phyloP scores from a whole-genome alignment of 78 protist genomes.

The Paulinella micropora region DNA sequence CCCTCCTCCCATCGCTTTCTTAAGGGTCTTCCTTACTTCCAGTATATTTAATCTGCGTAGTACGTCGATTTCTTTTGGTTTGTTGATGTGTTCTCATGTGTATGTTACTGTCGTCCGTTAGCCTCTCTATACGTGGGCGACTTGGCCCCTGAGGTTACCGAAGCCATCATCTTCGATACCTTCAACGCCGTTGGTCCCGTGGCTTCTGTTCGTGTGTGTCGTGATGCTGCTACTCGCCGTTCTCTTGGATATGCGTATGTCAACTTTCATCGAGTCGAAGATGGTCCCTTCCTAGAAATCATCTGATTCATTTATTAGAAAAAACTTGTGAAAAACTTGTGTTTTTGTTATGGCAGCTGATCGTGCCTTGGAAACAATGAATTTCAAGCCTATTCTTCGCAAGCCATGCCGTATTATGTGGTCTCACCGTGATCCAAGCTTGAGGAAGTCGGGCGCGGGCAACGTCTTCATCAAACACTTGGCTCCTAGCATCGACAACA shows the following conservation, averaged over 20 bases:
- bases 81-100: too few species aligned
- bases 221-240: constrained; percentile 72
- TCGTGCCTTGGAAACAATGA: constrained; percentile 81
- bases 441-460: constrained; percentile 81
- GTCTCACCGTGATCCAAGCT: constrained; percentile 86
- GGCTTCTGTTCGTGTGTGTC: constrained; percentile 78
- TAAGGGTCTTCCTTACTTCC: too few species aligned
- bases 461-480: constrained; percentile 93
- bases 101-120: too few species aligned
- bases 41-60: too few species aligned
- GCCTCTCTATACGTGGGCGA: constrained; percentile 68
- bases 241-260: constrained; percentile 93
- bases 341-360: constrained; percentile 63
- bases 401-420: constrained; percentile 90
- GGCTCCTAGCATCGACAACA: constrained; percentile 63
- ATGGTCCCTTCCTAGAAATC: constrained; percentile 24
- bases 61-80: too few species aligned
- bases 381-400: constrained; percentile 68
- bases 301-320: not conserved
- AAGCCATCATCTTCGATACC: constrained; percentile 60
- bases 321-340: not conserved
- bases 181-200: constrained; percentile 77
- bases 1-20: too few species aligned
- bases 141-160: constrained; percentile 55
- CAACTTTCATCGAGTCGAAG: constrained; percentile 69